These are phyloP conservation scores for Eruca vesicaria DNA, from an alignment of 441 rosid species.

Conservation along the genomic window DNA sequence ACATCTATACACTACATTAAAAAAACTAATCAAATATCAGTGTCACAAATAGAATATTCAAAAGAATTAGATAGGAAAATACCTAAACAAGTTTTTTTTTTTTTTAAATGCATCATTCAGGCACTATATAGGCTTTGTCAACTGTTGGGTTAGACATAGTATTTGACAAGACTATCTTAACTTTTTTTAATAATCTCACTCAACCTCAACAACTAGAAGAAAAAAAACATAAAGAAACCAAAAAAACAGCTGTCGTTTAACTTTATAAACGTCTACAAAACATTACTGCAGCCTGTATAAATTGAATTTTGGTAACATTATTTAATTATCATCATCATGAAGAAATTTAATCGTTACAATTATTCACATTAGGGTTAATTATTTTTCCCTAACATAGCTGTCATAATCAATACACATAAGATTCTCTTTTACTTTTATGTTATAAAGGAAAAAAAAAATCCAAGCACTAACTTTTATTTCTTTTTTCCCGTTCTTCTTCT, in stretches of 20 bases:
- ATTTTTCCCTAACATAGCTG: conserved; percentile 15
- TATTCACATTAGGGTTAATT: not conserved
- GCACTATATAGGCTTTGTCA: not conserved
- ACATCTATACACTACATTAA: not conserved
- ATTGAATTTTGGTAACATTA: conserved; percentile 3
- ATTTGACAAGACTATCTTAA: not conserved
- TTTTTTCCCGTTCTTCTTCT: not conserved
- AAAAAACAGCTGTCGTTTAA: not conserved
- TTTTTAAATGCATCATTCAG: not conserved
- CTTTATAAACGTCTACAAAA: conserved; percentile 6
- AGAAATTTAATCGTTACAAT: conserved; percentile 9
- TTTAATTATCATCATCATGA: not conserved
- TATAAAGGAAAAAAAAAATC: conserved; percentile 24
- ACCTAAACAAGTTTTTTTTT: not conserved
- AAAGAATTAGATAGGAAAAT: not conserved
- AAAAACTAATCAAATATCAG: not conserved
- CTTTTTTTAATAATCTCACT: too few species aligned
- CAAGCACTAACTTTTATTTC: conserved; percentile 7
- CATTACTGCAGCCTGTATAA: not conserved
- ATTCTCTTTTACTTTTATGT: conserved; percentile 23
- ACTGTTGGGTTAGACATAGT: conserved; percentile 15
- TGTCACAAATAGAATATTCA: not conserved
- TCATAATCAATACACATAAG: conserved; percentile 22
- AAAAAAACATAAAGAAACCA: too few species aligned
- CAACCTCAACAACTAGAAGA: too few species aligned